phyloP scores from a whole-genome alignment of 257 asterid genomes.

The Capsicum chinense region DNA sequence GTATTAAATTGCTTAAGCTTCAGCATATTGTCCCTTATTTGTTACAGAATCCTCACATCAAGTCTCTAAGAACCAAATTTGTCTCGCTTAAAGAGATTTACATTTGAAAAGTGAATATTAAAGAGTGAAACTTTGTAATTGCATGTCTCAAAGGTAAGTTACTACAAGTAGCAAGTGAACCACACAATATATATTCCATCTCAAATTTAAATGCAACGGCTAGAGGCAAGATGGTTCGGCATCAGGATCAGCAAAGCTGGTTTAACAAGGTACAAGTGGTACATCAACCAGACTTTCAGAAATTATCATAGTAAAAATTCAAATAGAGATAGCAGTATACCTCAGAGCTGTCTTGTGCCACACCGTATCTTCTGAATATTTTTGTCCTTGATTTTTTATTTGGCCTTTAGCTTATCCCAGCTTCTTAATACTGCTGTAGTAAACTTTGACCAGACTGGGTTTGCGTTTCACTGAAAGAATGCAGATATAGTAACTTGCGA shows the following conservation, averaged over 20 bases:
- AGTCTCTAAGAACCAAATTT: conserved; percentile 15
- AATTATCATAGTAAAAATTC: background rate
- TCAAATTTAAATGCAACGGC: conserved; percentile 3
- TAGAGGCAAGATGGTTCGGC: background rate
- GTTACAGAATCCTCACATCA: conserved; percentile 6
- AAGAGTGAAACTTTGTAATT: background rate
- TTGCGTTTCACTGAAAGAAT: background rate
- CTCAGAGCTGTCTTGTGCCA: conserved; percentile 13
- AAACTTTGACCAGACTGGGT: background rate
- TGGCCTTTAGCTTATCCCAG: background rate
- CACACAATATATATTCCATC: background rate
- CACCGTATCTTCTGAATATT: background rate
- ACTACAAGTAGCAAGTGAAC: background rate
- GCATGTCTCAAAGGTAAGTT: background rate
- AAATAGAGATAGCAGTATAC: background rate
- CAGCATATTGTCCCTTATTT: background rate
- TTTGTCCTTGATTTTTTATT: background rate
- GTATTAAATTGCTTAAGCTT: conserved; percentile 1
- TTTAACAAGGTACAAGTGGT: background rate
- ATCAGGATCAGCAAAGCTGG: background rate
- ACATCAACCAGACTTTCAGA: background rate
- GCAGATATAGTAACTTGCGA: background rate
- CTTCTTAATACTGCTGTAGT: background rate
- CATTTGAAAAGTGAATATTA: background rate
- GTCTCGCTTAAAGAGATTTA: background rate